Conservation (phyloP, 2,329 filamentous ascomycete genomes). For the Xylaria arbuscula region DNA sequence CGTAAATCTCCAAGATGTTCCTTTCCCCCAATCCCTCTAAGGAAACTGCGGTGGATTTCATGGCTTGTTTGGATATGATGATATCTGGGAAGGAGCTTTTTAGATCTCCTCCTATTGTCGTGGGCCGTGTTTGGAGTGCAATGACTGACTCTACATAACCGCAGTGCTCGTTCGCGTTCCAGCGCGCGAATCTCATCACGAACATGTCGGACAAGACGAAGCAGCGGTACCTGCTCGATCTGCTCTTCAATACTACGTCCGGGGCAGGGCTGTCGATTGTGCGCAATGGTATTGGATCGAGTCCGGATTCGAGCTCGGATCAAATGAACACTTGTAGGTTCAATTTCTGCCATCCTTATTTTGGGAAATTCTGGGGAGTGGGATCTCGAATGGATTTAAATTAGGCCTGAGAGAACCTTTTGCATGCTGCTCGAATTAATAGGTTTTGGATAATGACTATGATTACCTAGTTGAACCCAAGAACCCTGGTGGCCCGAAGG, state of each 20-base stretch:
- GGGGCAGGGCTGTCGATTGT: slow-evolving; percentile 59
- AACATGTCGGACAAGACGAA: slow-evolving; percentile 53
- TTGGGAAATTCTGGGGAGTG: background rate
- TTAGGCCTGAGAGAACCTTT: background rate
- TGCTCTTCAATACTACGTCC: slow-evolving; percentile 58
- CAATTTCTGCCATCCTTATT: too few relatives aligned
- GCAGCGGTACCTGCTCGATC: slow-evolving; percentile 55
- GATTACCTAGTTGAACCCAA: slow-evolving; percentile 51
- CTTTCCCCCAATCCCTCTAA: background rate
- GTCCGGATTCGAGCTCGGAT: slow-evolving; percentile 55
- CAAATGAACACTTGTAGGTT: slow-evolving; percentile 48
- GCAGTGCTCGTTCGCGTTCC: slow-evolving; percentile 56
- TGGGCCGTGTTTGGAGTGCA: background rate
- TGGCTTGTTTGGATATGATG: background rate
- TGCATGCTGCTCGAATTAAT: background rate
- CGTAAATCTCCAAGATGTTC: background rate
- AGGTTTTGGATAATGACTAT: background rate
- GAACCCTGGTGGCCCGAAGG: slow-evolving; percentile 51
- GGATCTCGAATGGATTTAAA: background rate
- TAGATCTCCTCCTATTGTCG: background rate
- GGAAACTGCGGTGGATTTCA: background rate
- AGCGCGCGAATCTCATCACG: slow-evolving; percentile 58
- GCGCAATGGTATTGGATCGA: slow-evolving; percentile 59
- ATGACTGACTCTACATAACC: background rate
- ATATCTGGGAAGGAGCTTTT: background rate